Evolutionary conservation across 2,329 filamentous ascomycete species (phyloP).

Genomic region (Talaromyces sp.): DNA sequence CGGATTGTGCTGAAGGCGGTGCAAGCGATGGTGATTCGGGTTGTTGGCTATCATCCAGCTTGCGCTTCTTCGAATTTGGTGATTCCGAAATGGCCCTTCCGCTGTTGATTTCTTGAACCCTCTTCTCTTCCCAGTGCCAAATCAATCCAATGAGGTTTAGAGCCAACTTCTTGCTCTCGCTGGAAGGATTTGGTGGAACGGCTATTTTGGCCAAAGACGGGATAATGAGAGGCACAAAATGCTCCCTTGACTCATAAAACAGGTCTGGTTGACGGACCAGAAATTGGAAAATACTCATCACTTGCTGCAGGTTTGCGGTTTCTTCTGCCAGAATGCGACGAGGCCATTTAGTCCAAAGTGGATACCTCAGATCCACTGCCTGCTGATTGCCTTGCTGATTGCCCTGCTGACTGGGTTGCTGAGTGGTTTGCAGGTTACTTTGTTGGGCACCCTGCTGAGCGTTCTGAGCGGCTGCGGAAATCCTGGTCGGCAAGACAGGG

Average conservation of each 20-base stretch:
- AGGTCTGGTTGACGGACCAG: constrained; percentile 85
- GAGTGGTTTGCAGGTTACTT: background rate
- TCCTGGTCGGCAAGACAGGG: constrained; percentile 85
- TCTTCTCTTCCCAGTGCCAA: constrained; percentile 85
- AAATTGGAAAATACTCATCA: constrained; percentile 97
- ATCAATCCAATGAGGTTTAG: constrained; percentile 87
- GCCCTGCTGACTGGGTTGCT: background rate
- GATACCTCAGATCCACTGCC: constrained; percentile 65
- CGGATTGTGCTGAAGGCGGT: constrained; percentile 44
- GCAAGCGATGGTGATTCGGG: constrained; percentile 53
- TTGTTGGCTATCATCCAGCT: constrained; percentile 61
- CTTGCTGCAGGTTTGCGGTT: constrained; percentile 88
- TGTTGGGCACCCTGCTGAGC: constrained; percentile 20
- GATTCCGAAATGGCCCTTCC: constrained; percentile 56
- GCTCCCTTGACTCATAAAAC: constrained; percentile 92
- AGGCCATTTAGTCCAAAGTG: constrained; percentile 84
- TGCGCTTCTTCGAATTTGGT: constrained; percentile 70
- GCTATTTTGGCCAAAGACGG: constrained; percentile 85
- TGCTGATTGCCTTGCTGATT: constrained; percentile 34
- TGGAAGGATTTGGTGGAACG: constrained; percentile 70
- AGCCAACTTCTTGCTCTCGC: constrained; percentile 86
- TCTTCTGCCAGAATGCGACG: constrained; percentile 90
- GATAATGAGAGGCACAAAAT: constrained; percentile 84
- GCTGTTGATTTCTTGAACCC: constrained; percentile 54
- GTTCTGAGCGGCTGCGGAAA: constrained; percentile 40